Evolutionary conservation across 2,329 filamentous ascomycete genomes (phyloP).

Genomic region (Venturia oleaginea): DNA sequence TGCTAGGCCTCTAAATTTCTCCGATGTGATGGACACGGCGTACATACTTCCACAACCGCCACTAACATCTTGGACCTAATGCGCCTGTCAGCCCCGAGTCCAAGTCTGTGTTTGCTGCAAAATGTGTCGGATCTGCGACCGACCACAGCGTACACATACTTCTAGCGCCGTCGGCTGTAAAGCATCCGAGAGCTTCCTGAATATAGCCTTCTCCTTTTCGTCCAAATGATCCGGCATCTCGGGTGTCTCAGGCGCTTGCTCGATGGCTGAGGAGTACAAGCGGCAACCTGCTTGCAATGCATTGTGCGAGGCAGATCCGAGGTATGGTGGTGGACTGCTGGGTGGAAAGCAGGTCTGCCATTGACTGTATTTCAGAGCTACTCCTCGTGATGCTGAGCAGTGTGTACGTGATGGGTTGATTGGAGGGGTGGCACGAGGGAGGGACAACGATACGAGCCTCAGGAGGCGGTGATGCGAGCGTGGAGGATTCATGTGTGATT

Average conservation of each 20-base stretch:
- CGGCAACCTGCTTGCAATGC: neutral
- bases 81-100: constrained; percentile 9
- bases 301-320: neutral
- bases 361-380: neutral
- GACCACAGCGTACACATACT: constrained; percentile 24
- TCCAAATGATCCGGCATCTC: constrained; percentile 39
- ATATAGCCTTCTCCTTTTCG: constrained; percentile 37
- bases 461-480: neutral
- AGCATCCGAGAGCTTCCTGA: constrained; percentile 35
- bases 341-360: neutral
- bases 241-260: constrained; percentile 5
- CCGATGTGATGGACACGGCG: constrained; percentile 66
- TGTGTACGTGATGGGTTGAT: neutral
- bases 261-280: neutral
- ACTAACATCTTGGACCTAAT: constrained; percentile 65
- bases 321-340: neutral
- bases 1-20: constrained; percentile 58
- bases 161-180: constrained; percentile 37
- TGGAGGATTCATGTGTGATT: constrained; percentile 3
- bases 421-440: neutral
- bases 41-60: constrained; percentile 86
- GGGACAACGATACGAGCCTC: constrained; percentile 1
- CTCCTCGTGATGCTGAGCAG: neutral
- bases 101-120: neutral
- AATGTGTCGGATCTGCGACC: neutral